Evolutionary conservation across 1,284 basidiomycete genomes (phyloP).

Genomic region (Thecaphora frezii): DNA sequence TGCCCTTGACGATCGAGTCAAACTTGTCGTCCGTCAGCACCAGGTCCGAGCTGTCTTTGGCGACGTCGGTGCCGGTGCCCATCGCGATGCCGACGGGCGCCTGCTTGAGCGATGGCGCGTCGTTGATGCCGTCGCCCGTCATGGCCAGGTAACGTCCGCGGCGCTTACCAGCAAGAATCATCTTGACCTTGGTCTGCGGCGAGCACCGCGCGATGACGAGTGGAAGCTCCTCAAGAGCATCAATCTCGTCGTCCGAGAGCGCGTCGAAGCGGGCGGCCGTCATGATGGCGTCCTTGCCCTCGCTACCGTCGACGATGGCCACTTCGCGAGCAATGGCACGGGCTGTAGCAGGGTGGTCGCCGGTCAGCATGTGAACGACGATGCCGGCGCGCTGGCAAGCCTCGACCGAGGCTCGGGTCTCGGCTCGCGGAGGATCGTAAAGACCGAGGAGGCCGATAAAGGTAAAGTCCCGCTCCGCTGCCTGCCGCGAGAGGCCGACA

Average conservation of each 20-base stretch:
- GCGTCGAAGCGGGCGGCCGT: constrained; percentile 46
- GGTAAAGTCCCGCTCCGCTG: constrained; percentile 41
- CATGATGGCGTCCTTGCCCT: constrained; percentile 38
- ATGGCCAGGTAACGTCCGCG: constrained; percentile 38
- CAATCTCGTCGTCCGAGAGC: constrained; percentile 42
- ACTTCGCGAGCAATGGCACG: constrained; percentile 47
- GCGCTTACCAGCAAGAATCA: constrained; percentile 45
- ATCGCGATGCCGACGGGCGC: constrained; percentile 67
- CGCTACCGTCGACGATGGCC: constrained; percentile 42
- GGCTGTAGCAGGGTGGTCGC: constrained; percentile 50
- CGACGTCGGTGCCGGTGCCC: constrained; percentile 74
- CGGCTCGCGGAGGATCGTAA: constrained; percentile 51
- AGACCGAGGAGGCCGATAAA: constrained; percentile 52
- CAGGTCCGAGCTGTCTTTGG: constrained; percentile 63
- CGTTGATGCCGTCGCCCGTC: constrained; percentile 66
- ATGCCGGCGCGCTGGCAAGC: constrained; percentile 50
- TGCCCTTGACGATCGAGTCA: constrained; percentile 47
- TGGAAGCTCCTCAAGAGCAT: constrained; percentile 38
- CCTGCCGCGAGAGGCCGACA: constrained; percentile 32
- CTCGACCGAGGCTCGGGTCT: constrained; percentile 46
- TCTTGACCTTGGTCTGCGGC: constrained; percentile 51
- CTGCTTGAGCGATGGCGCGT: constrained; percentile 65
- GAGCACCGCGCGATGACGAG: constrained; percentile 51
- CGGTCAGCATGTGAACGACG: constrained; percentile 50
- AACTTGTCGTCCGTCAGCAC: constrained; percentile 53